Base-by-base conservation (phyloP, 1,284 basidiomycete species). In the Ceratobasidium sp. region DNA sequence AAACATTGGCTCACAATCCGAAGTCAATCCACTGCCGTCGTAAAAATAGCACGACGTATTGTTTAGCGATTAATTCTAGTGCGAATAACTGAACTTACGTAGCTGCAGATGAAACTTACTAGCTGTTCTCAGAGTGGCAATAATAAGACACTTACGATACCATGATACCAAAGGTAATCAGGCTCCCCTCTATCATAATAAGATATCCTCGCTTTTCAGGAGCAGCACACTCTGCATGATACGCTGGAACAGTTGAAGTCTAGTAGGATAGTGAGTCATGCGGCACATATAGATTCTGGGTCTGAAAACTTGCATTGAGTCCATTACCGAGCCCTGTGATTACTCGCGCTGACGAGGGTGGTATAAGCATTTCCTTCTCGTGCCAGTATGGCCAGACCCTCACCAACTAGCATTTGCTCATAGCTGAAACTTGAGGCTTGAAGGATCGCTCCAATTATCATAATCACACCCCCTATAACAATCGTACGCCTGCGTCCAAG, bases 121-220 rank as follows among this genome's bases (percentile, higher is more conserved):
- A n/a, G n/a, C n/a, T n/a, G n/a, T n/a, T n/a, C n/a, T n/a, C n/a
- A n/a, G n/a, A n/a, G n/a, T n/a, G n/a, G n/a, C n/a, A n/a, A n/a
- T n/a, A n/a, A n/a, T n/a, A n/a, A n/a, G n/a, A n/a, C n/a, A 85
- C 86, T 80, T 75, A 88, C 85, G 87, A 86, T 72, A 90, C 80
- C 85, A 89, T 90, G 76, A 91, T 86, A 73, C 90, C 90, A 76
- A 89, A 88, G 1, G 88, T 87, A 72, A 91, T 90, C 1, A 91
- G 81, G 76, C 85, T 86, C 3, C 89, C 88, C 80, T 90, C 89
- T 52, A 91, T 82, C 84, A 89, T 88, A 53, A 91, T 90, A 71
- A 89, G 83, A 73, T 85, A 85, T 21, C 90, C 89, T 72, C 90
- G 82, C 75, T 84, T 85, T 43, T 85, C 81, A 1, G 89, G 85